Evolutionary conservation across 2,329 filamentous ascomycete genomes (phyloP).

Genomic region (Calonectria pauciramosa): DNA sequence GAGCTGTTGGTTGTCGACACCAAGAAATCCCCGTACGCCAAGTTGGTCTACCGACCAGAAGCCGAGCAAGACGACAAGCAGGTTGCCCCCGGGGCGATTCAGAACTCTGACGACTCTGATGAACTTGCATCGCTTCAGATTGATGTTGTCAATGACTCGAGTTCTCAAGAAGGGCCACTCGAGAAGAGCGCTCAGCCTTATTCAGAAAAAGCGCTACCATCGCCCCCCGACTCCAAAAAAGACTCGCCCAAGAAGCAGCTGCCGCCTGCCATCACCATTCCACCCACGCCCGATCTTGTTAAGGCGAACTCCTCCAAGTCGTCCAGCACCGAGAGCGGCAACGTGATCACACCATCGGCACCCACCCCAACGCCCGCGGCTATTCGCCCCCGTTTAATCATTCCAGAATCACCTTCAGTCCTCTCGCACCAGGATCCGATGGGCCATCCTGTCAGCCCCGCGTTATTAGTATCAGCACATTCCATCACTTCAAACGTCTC

Average conservation of each 20-base stretch:
- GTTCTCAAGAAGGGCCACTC: neutral
- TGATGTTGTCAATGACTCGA: neutral
- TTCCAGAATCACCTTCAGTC: conserved; percentile 37
- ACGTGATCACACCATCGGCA: conserved; percentile 50
- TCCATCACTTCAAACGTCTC: conserved; percentile 41
- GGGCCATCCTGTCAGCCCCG: conserved; percentile 32
- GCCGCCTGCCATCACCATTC: conserved; percentile 6
- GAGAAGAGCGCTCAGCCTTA: neutral
- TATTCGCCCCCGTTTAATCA: conserved; percentile 43
- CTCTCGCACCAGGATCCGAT: conserved; percentile 12
- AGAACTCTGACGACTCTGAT: neutral
- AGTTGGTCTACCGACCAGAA: conserved; percentile 53
- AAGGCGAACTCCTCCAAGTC: neutral
- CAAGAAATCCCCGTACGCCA: conserved; percentile 57
- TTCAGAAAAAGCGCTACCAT: neutral
- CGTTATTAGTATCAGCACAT: conserved; percentile 37
- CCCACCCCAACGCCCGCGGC: conserved; percentile 51
- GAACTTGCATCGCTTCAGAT: neutral
- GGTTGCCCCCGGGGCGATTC: neutral
- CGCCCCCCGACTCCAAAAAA: neutral
- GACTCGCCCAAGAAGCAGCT: neutral
- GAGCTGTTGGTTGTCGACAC: conserved; percentile 79
- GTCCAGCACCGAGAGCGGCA: conserved; percentile 2
- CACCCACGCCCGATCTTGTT: neutral
- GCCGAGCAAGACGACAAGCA: neutral